These are phyloP conservation scores for Pseudocercospora vitis DNA, from an alignment of 2,329 filamentous ascomycete genomes.

Conservation along the genomic window DNA sequence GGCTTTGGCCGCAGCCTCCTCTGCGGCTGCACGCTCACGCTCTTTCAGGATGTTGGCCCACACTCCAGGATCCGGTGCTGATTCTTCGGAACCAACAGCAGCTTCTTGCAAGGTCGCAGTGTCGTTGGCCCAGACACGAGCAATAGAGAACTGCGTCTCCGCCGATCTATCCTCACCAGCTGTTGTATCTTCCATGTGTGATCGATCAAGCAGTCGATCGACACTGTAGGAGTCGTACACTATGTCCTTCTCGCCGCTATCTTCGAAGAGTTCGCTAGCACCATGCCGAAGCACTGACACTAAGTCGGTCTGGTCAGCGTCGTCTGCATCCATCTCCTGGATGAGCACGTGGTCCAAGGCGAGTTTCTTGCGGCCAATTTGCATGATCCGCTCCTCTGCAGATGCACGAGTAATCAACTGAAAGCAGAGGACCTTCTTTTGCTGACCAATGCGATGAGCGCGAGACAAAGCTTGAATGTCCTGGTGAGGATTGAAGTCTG, in stretches of 20 bases:
- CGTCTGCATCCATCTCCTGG: constrained; percentile 83
- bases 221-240: constrained; percentile 78
- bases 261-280: constrained; percentile 80
- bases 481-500: constrained; percentile 97
- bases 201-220: constrained; percentile 88
- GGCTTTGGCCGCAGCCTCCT: constrained; percentile 65
- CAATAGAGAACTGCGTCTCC: constrained; percentile 83
- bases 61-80: constrained; percentile 63
- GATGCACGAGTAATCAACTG: constrained; percentile 87
- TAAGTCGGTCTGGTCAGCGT: constrained; percentile 74
- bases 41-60: constrained; percentile 91
- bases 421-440: constrained; percentile 92
- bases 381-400: constrained; percentile 93
- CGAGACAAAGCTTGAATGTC: constrained; percentile 94
- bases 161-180: constrained; percentile 63
- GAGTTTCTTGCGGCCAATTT: constrained; percentile 94
- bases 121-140: constrained; percentile 88
- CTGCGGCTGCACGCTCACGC: constrained; percentile 74
- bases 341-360: constrained; percentile 93
- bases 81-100: constrained; percentile 47
- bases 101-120: constrained; percentile 61
- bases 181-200: constrained; percentile 71
- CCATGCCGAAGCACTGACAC: constrained; percentile 87
- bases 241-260: constrained; percentile 71
- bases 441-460: constrained; percentile 93